Evolutionary conservation across 768 basidiomycete species (phyloP).

Genomic region (Pisolithus orientalis): DNA sequence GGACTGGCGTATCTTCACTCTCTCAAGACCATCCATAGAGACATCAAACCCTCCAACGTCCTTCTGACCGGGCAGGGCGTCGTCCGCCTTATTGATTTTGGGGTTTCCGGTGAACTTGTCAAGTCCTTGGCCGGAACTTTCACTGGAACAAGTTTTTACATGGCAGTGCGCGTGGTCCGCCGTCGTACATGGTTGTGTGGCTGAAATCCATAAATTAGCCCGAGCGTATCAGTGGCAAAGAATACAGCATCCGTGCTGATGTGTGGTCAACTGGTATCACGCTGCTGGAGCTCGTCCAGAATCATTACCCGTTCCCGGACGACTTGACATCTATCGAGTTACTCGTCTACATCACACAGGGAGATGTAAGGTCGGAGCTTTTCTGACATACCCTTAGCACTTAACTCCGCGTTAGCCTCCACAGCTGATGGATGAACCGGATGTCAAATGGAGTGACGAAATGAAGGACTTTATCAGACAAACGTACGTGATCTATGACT

Average conservation of each 20-base stretch:
- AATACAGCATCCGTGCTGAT: slow-evolving; percentile 92
- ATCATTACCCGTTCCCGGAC: slow-evolving; percentile 90
- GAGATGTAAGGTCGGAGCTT: slow-evolving; percentile 47
- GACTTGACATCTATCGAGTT: slow-evolving; percentile 93
- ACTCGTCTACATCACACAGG: slow-evolving; percentile 81
- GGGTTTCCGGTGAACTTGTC: slow-evolving; percentile 93
- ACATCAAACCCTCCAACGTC: slow-evolving; percentile 93
- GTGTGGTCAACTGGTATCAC: slow-evolving; percentile 98
- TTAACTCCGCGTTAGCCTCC: slow-evolving; percentile 53
- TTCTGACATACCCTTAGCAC: slow-evolving; percentile 4
- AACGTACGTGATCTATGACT: slow-evolving; percentile 42
- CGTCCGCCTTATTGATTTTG: slow-evolving; percentile 93
- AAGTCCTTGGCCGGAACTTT: slow-evolving; percentile 91
- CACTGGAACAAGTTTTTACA: slow-evolving; percentile 96
- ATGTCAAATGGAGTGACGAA: slow-evolving; percentile 61
- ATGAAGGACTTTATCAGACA: slow-evolving; percentile 91
- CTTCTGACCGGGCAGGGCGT: slow-evolving; percentile 84
- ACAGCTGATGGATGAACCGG: slow-evolving; percentile 69
- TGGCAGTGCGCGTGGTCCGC: slow-evolving; percentile 71
- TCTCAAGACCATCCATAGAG: slow-evolving; percentile 89
- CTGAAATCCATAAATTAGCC: slow-evolving; percentile 45
- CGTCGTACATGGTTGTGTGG: background rate
- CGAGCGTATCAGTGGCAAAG: slow-evolving; percentile 87
- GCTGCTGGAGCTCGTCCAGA: slow-evolving; percentile 87
- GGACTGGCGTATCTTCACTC: slow-evolving; percentile 93